Base-by-base conservation (phyloP, 495 filamentous ascomycete genomes). In the Aeminium ludgeri region DNA sequence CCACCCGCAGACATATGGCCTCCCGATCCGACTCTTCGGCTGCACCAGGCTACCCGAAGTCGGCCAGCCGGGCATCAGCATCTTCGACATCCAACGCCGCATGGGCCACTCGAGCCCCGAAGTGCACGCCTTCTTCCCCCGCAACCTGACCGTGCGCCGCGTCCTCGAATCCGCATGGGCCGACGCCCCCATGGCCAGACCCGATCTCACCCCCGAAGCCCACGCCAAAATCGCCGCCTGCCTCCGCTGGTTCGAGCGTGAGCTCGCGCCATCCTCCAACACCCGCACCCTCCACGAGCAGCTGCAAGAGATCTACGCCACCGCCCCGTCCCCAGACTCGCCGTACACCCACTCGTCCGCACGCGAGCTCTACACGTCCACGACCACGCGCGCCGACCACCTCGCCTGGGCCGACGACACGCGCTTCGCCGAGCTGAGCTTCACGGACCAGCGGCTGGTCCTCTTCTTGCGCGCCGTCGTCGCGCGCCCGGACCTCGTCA, bases 81-180 rank as follows among this genome's bases (percentile, higher is more conserved):
- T 93, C 41, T 94, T 91, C 60, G 86, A 94, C 37, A 74, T 97
- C 29, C 87, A 96, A 54, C 67, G 75, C 1, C 78, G 85, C 13
- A 78, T 96, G 38, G 89, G 89, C 13, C 85, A 95, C 51, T 85
- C 85, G 1, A 86, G 80, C 34, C 91, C 89, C 0, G 89, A 97
- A 55, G 80, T 95, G 16, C 86, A 95, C 48, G 75, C 80, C 34
- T 83, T 92, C 63, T 94, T 95, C 62, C 89, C 89, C 1, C 74
- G 74, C 33, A 66, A 72, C 25, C 66, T 95, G 36, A 79, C 75
- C 1, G 59, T 95, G 15, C 73, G 82, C 6, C 71, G 78, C 38
- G 70, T 79, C 0, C 52, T 97, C 1, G 82, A 86, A 52, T 82
- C 74, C 31, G 85, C 87, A 1, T 95, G 84, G 70, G 79, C 84